These are phyloP conservation scores for Erodium maritimum DNA, from an alignment of 345 rosid genomes.

Conservation along the genomic window DNA sequence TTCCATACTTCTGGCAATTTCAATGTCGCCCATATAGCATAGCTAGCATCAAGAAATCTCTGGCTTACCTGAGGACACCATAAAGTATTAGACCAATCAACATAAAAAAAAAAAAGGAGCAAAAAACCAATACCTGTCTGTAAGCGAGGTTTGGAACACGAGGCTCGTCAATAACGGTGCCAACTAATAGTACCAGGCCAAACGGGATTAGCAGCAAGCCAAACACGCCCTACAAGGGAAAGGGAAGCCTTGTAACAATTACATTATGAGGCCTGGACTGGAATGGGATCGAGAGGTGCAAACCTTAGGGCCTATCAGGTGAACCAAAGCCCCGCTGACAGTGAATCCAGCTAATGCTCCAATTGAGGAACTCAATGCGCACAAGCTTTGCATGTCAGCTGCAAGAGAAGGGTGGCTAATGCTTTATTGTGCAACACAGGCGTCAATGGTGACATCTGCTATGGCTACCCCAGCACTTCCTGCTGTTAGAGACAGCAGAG, in stretches of 20 bases:
- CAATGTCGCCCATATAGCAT: slow-evolving; percentile 75
- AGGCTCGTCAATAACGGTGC: slow-evolving; percentile 51
- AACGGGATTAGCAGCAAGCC: slow-evolving; percentile 65
- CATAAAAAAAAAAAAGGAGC: slow-evolving; percentile 1
- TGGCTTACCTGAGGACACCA: slow-evolving; percentile 42
- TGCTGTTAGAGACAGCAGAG: slow-evolving; percentile 51
- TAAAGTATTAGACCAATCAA: slow-evolving; percentile 7
- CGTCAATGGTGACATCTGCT: slow-evolving; percentile 90
- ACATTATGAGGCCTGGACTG: background rate
- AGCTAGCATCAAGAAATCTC: slow-evolving; percentile 60
- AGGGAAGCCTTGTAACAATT: background rate
- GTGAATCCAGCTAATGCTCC: slow-evolving; percentile 76
- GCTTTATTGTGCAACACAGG: slow-evolving; percentile 88
- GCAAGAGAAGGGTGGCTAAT: slow-evolving; percentile 64
- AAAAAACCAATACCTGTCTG: slow-evolving; percentile 39
- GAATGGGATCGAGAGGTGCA: slow-evolving; percentile 4
- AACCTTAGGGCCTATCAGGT: slow-evolving; percentile 81
- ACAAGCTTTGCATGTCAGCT: slow-evolving; percentile 89
- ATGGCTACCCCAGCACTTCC: slow-evolving; percentile 74
- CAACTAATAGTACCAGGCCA: slow-evolving; percentile 48
- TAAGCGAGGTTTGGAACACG: slow-evolving; percentile 35
- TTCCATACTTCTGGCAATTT: slow-evolving; percentile 73
- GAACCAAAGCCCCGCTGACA: slow-evolving; percentile 75
- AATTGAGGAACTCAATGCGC: slow-evolving; percentile 56
- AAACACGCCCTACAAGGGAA: slow-evolving; percentile 53